These are phyloP conservation scores for Forsythia viridissima DNA, from an alignment of 257 asterid genomes.

Conservation along the genomic window DNA sequence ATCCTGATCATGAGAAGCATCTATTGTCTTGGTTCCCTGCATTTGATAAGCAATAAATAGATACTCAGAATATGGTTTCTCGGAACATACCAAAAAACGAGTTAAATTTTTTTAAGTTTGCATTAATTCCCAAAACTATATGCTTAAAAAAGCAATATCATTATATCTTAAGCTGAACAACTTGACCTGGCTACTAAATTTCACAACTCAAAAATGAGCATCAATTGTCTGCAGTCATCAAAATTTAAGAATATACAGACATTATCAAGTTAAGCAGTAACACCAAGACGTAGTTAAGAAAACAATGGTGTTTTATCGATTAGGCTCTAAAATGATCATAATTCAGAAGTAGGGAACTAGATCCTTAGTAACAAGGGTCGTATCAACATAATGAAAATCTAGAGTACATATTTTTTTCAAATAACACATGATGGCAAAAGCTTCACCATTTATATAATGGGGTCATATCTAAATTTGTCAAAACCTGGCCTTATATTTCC, in stretches of 20 bases:
- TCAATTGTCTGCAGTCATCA: background rate
- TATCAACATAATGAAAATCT: background rate
- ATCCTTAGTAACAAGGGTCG: background rate
- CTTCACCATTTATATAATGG: background rate
- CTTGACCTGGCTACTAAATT: background rate
- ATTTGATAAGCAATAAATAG: conserved; percentile 25
- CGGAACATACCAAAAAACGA: conserved; percentile 2
- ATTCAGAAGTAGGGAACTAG: background rate
- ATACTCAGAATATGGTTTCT: conserved; percentile 11
- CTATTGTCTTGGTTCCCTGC: conserved; percentile 78
- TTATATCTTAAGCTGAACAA: background rate
- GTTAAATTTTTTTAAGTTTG: background rate
- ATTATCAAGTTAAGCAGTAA: background rate
- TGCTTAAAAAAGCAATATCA: background rate
- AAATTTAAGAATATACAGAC: background rate
- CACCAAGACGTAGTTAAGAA: background rate
- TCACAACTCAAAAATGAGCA: background rate
- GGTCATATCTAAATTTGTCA: background rate
- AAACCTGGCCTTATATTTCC: conserved; percentile 1
- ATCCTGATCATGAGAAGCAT: conserved; percentile 86
- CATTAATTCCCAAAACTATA: background rate
- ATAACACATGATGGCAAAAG: background rate
- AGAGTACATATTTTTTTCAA: background rate
- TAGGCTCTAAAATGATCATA: background rate
- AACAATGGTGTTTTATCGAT: background rate